Percentiles rank a stretch among this genome's conserved stretches.
Evolutionary conservation across 257 asterid genomes (phyloP).

Genomic region (Solanum habrochaites): DNA sequence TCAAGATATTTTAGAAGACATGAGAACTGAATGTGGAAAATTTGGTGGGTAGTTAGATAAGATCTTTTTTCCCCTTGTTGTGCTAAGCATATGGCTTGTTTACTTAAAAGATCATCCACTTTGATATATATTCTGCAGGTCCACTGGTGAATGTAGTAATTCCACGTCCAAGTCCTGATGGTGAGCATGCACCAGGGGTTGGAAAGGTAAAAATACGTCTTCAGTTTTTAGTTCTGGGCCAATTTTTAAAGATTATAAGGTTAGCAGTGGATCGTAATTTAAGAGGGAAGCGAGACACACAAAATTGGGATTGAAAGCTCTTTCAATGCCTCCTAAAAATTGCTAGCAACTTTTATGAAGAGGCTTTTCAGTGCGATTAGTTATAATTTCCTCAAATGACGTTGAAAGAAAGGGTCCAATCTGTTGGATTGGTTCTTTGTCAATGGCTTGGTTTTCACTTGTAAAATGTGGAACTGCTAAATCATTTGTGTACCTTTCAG

Average conservation of each 20-base stretch:
- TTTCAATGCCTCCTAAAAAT: background rate
- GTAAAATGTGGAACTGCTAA: background rate
- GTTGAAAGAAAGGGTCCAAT: background rate
- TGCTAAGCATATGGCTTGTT: slow-evolving; percentile 2
- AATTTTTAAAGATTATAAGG: background rate
- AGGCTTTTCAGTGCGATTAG: background rate
- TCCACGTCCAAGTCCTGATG: slow-evolving; percentile 75
- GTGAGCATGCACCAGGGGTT: slow-evolving; percentile 65
- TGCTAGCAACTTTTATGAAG: background rate
- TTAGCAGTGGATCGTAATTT: background rate
- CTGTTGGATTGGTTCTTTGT: background rate
- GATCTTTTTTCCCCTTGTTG: background rate
- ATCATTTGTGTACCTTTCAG: slow-evolving; percentile 7
- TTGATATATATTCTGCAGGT: slow-evolving; percentile 35
- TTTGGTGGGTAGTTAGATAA: slow-evolving; percentile 18
- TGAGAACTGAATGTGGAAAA: slow-evolving; percentile 82
- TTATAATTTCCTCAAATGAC: background rate
- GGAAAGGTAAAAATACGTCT: slow-evolving; percentile 61
- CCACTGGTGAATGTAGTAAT: slow-evolving; percentile 60
- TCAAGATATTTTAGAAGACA: slow-evolving; percentile 79
- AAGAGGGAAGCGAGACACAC: background rate
- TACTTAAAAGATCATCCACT: background rate
- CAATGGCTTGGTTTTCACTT: background rate
- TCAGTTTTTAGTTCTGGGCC: background rate
- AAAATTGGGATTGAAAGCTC: background rate